Percentiles rank a stretch among this genome's conserved stretches.
phyloP scores from a whole-genome alignment of 305 asterid genomes.

The Ajuga reptans region DNA sequence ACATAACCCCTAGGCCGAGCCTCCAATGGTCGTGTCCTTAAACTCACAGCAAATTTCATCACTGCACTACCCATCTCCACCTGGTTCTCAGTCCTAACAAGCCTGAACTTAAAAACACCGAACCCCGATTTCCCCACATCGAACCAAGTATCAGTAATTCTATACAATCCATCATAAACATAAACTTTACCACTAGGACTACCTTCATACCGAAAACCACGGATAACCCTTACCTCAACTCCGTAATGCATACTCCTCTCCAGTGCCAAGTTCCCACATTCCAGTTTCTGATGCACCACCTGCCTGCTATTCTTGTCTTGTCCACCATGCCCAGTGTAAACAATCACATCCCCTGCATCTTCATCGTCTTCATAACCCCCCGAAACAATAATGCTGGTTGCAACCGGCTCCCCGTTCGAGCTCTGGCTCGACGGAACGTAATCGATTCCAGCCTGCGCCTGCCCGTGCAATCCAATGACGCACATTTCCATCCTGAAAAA shows the following conservation, averaged over 20 bases:
- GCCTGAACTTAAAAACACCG: slow-evolving; percentile 77
- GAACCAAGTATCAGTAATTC: slow-evolving; percentile 62
- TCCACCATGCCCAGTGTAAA: slow-evolving; percentile 94
- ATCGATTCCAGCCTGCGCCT: slow-evolving; percentile 87
- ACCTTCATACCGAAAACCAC: slow-evolving; percentile 73
- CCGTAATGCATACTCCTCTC: slow-evolving; percentile 88
- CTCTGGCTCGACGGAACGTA: slow-evolving; percentile 60
- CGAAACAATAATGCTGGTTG: slow-evolving; percentile 79
- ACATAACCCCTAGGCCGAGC: slow-evolving; percentile 60
- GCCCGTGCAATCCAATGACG: slow-evolving; percentile 86
- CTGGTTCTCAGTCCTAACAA: slow-evolving; percentile 66
- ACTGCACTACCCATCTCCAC: slow-evolving; percentile 65
- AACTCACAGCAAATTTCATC: slow-evolving; percentile 52
- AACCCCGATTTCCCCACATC: slow-evolving; percentile 83
- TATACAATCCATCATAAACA: slow-evolving; percentile 84
- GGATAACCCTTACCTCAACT: slow-evolving; percentile 80
- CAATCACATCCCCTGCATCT: slow-evolving; percentile 64
- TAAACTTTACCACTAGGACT: slow-evolving; percentile 68
- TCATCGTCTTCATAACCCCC: slow-evolving; percentile 94
- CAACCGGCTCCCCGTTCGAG: slow-evolving; percentile 83
- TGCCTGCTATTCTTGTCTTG: slow-evolving; percentile 62
- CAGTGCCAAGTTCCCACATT: slow-evolving; percentile 73
- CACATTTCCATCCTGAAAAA: slow-evolving; percentile 79
- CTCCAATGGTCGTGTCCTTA: slow-evolving; percentile 45
- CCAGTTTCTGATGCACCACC: slow-evolving; percentile 68